phyloP scores from a whole-genome alignment of 768 basidiomycete species.

The Arthromyces matolae region DNA sequence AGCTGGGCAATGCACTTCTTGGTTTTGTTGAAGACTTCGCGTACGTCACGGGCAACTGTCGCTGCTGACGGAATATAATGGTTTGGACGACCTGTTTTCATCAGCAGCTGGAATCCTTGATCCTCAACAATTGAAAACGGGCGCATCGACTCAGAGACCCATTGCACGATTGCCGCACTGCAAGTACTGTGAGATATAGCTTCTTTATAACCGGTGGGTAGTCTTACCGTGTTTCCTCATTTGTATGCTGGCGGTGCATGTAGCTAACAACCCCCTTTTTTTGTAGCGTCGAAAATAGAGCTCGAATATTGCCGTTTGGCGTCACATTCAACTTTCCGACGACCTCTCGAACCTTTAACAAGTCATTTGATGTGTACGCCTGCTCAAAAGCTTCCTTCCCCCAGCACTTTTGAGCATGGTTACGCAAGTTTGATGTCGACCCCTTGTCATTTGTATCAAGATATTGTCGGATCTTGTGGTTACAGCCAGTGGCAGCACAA shows the following conservation, averaged over 20 bases:
- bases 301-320: conserved; percentile 21
- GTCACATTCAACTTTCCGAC: background rate
- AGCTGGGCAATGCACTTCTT: conserved; percentile 24
- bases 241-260: background rate
- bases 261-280: background rate
- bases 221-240: background rate
- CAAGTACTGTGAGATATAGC: conserved; percentile 27
- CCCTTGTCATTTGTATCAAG: conserved; percentile 9
- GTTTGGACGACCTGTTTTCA: too few relatives aligned
- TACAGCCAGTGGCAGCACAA: conserved; percentile 9
- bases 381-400: conserved; percentile 20
- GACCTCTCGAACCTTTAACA: conserved; percentile 3
- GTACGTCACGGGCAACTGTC: conserved; percentile 28
- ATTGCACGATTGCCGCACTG: conserved; percentile 11
- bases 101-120: too few relatives aligned
- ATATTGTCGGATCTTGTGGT: conserved; percentile 6
- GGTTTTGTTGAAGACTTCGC: conserved; percentile 22
- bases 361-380: background rate
- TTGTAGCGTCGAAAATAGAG: conserved; percentile 17
- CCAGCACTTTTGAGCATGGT: conserved; percentile 28
- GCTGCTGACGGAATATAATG: conserved; percentile 29
- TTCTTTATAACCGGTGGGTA: background rate
- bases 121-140: conserved; percentile 32
- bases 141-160: conserved; percentile 28
- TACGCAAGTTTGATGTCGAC: conserved; percentile 21